Conservation (phyloP, 345 rosid species). For the Brassica rapa region DNA sequence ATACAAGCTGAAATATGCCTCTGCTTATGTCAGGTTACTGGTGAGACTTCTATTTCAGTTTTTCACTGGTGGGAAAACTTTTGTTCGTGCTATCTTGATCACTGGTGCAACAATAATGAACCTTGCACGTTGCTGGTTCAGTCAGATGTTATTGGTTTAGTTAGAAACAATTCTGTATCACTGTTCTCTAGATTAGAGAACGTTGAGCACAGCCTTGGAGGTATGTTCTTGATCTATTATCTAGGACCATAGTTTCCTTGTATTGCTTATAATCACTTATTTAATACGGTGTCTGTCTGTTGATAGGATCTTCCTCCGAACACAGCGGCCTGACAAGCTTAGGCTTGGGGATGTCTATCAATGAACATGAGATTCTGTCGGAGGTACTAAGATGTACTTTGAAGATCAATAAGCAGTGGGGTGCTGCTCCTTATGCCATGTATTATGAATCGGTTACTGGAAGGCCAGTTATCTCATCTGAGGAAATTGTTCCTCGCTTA, state of each 20-base stretch:
- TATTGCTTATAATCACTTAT: not conserved
- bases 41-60: conserved; percentile 53
- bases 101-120: conserved; percentile 84
- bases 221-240: conserved; percentile 47
- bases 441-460: conserved; percentile 75
- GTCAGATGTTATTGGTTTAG: conserved; percentile 73
- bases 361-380: conserved; percentile 61
- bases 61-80: conserved; percentile 77
- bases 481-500: conserved; percentile 72
- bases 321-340: conserved; percentile 43
- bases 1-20: conserved; percentile 34
- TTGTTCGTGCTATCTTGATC: conserved; percentile 65
- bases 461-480: conserved; percentile 56
- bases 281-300: conserved; percentile 13
- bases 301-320: conserved; percentile 62
- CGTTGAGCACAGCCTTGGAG: conserved; percentile 65
- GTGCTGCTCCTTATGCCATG: conserved; percentile 71
- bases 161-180: conserved; percentile 79
- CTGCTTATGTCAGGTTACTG: conserved; percentile 55
- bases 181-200: conserved; percentile 67
- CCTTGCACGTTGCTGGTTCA: conserved; percentile 69
- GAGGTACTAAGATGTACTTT: conserved; percentile 64
- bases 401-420: conserved; percentile 73
- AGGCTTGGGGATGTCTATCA: conserved; percentile 50
- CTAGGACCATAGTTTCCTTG: conserved; percentile 23